Evolutionary conservation across 345 rosid species (phyloP).

Genomic region (Dipteronia dyeriana): DNA sequence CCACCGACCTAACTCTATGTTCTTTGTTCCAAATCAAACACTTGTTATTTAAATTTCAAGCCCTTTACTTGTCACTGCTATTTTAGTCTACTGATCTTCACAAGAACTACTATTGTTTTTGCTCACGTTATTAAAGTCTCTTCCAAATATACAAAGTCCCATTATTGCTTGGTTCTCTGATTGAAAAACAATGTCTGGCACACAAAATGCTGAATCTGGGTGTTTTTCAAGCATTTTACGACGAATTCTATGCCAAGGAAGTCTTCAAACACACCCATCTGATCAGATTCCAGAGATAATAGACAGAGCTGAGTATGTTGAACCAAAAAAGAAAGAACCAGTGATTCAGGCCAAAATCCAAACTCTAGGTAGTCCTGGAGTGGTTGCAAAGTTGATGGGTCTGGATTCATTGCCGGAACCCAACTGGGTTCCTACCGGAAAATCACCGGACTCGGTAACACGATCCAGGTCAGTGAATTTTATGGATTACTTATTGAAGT

Average conservation of each 20-base stretch:
- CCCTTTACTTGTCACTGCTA: conserved; percentile 15
- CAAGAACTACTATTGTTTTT: background rate
- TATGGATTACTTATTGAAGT: conserved; percentile 69
- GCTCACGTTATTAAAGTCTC: background rate
- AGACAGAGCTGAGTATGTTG: conserved; percentile 21
- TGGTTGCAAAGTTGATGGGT: conserved; percentile 92
- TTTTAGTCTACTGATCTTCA: background rate
- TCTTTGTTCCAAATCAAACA: background rate
- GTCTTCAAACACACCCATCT: conserved; percentile 74
- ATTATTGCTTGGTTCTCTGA: background rate
- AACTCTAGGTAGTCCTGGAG: conserved; percentile 37
- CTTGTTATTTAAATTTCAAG: conserved; percentile 26
- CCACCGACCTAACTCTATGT: conserved; percentile 9
- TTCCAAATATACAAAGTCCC: conserved; percentile 15
- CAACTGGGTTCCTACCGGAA: conserved; percentile 39
- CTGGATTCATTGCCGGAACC: conserved; percentile 61
- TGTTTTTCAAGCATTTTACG: conserved; percentile 63
- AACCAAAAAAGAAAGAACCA: conserved; percentile 26
- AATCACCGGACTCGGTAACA: conserved; percentile 44
- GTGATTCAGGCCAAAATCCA: conserved; percentile 19
- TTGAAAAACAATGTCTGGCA: conserved; percentile 32
- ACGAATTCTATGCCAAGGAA: conserved; percentile 61
- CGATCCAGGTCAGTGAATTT: conserved; percentile 88
- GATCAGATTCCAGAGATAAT: conserved; percentile 35
- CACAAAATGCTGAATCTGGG: conserved; percentile 45